Evolutionary conservation across 164 flowering plant species (phyloP), one percentile per base, ranked within the genome.

Genomic region (Aristolochia fimbriata): DNA sequence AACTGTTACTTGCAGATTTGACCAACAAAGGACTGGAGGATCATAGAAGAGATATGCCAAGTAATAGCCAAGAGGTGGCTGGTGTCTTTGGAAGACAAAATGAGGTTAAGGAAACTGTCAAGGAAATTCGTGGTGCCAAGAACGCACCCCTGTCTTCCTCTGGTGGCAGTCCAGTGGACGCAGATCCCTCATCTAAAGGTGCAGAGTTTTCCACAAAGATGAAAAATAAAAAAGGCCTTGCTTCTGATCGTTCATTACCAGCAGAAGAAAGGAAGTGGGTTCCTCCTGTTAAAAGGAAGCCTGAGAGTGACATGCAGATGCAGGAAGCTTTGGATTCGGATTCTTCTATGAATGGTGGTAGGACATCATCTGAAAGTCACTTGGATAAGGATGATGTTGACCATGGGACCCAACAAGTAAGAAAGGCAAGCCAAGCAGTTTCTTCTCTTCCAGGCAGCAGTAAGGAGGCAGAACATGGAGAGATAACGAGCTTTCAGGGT

Each of bases 251-350:
- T 30, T 59, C 68, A 54, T 68, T 61, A 45, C 20, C 60, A 56
- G 72, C 65, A 19, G 90, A 85, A 64, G 90, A 77, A 65, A 72
- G 72, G 69, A 75, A 67, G 51, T 70, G 52, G 49, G 64, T 59
- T 64, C 30, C 62, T n/a, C 60, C 71, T 51, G 37, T 66, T n/a
- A 74, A 68, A 60, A 72, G 70, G 62, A 80, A 72, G 43, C 21
- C 55, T 24, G 89, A 81, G 50, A 21, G 62, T 65, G 85, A 84
- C 64, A 61, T 59, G 41, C 73, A 68, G 45, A 65, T 63, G 43
- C 80, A 67, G 65, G 84, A 84, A 60, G 46, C 53, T 16, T 41
- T 66, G 23, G 75, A 67, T 55, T 62, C 66, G 54, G 76, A 71
- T 47, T 63, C 62, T 51, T 50, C 71, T 19, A 69, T 49, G 43